Conservation (phyloP, 108 stramenopile genomes). For the Cyclotella choctawhatcheeana region DNA sequence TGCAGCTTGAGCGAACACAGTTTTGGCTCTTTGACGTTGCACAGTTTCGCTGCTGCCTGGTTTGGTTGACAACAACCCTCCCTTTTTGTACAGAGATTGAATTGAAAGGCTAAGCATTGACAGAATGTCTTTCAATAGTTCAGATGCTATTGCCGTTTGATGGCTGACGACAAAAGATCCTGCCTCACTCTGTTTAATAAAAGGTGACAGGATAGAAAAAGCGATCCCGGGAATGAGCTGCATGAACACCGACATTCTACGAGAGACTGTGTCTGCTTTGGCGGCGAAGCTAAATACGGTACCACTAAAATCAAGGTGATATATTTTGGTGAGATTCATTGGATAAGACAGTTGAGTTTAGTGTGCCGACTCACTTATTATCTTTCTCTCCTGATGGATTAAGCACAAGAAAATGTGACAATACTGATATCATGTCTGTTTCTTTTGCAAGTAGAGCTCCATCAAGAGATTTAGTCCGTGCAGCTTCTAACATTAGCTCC, state of each 20-base stretch:
- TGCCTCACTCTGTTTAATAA: slow-evolving; percentile 13
- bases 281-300: not conserved
- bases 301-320: too few relatives aligned
- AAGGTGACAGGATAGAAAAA: slow-evolving; percentile 59
- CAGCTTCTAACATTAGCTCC: slow-evolving; percentile 67
- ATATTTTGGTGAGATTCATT: too few relatives aligned
- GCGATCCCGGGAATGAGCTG: slow-evolving; percentile 77
- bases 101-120: slow-evolving; percentile 50
- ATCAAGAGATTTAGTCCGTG: slow-evolving; percentile 72
- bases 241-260: slow-evolving; percentile 75
- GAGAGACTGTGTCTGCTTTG: slow-evolving; percentile 64
- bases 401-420: slow-evolving; percentile 41
- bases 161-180: slow-evolving; percentile 23
- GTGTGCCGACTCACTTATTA: slow-evolving; percentile 11
- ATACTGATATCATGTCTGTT: slow-evolving; percentile 10
- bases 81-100: slow-evolving; percentile 52
- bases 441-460: slow-evolving; percentile 40
- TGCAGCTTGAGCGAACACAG: slow-evolving; percentile 40
- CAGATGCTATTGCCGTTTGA: slow-evolving; percentile 29
- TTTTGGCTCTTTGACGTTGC: slow-evolving; percentile 36
- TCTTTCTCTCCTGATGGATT: slow-evolving; percentile 40
- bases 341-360: too few relatives aligned
- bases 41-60: slow-evolving; percentile 26
- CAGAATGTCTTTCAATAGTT: slow-evolving; percentile 39
- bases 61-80: slow-evolving; percentile 33